Evolutionary conservation across 2,329 filamentous ascomycete genomes (phyloP), one percentile per base, ranked within the genome.

Genomic region (Alternaria metachromatica): DNA sequence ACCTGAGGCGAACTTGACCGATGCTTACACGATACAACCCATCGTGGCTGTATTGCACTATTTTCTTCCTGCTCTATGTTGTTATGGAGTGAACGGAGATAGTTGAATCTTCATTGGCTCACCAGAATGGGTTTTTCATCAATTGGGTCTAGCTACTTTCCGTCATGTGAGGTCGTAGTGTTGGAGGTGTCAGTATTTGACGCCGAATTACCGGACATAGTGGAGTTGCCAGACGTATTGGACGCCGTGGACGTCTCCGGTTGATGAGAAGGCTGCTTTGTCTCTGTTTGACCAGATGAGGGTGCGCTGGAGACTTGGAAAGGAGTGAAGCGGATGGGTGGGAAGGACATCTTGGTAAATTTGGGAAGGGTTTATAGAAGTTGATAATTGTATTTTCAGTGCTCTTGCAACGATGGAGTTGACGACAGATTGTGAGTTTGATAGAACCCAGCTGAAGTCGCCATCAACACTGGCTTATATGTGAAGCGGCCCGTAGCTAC

Each of bases 301-400:
- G 74, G 69, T 12, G 66, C 64, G 55, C 65, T 72, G 25, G 58
- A 55, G 43, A 77, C 66, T 65, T 78, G 76, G 21, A 78, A 75
- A 6, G 73, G 75, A 3, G 69, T 61, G 55, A 78, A 67, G 51
- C 76, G 74, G 37, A 77, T 76, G 0, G 76, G 76, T 15, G 74
- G 68, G 12, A 76, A 68, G 11, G 64, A 67, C 68, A 71, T 71
- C 25, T 43, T 18, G 21, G 11, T 41, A 3, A 18, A 0, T 18
- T 1, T 41, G 37, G 11, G 2, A 18, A 11, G 5, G 15, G 2
- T 18, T 41, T 10, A 3, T 41, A 18, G 15, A 41, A 41, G 2
- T 18, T 4, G 37, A n/a, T n/a, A 3, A 18, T 41, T 18, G 2
- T 41, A 6, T 41, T 9, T 10, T 41, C 15, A n/a, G 37, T 41